These are phyloP conservation scores for Pyrrhoderma noxium DNA, from an alignment of 1,284 basidiomycete species.

Conservation along the genomic window DNA sequence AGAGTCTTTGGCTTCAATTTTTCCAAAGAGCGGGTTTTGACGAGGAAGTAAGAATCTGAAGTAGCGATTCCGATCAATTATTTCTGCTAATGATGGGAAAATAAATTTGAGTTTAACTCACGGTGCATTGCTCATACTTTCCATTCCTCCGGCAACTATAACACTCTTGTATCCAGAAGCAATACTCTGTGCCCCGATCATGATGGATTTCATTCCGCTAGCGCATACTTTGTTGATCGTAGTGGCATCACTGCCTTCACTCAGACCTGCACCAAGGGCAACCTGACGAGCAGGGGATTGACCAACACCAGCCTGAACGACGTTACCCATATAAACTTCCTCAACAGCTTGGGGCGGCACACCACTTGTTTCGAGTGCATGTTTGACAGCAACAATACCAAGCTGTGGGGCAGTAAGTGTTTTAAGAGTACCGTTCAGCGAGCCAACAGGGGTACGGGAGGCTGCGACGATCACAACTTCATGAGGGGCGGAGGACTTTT, in stretches of 20 bases:
- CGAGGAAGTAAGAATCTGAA: slow-evolving; percentile 83
- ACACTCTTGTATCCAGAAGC: slow-evolving; percentile 80
- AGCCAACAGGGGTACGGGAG: slow-evolving; percentile 90
- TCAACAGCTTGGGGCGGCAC: slow-evolving; percentile 81
- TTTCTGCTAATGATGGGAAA: slow-evolving; percentile 12
- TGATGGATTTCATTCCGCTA: slow-evolving; percentile 91
- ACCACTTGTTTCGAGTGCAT: slow-evolving; percentile 75
- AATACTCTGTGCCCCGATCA: slow-evolving; percentile 89
- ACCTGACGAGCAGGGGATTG: slow-evolving; percentile 96
- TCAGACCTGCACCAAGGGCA: slow-evolving; percentile 80
- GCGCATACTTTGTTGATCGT: slow-evolving; percentile 99
- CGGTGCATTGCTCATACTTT: slow-evolving; percentile 97
- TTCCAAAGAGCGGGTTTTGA: slow-evolving; percentile 82
- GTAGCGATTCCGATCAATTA: neutral
- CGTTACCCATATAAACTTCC: slow-evolving; percentile 96
- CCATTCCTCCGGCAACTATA: slow-evolving; percentile 93
- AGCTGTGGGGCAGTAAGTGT: slow-evolving; percentile 87
- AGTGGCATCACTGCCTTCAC: slow-evolving; percentile 85
- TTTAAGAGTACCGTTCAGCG: slow-evolving; percentile 87
- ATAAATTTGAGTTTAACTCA: slow-evolving; percentile 35
- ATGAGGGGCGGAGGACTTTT: slow-evolving; percentile 39
- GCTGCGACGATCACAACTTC: slow-evolving; percentile 95
- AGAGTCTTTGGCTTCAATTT: slow-evolving; percentile 82
- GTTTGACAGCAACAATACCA: slow-evolving; percentile 84
- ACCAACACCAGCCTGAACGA: slow-evolving; percentile 92